phyloP scores from a whole-genome alignment of 208 protist genomes.

The Acanthamoeba lenticulata region DNA sequence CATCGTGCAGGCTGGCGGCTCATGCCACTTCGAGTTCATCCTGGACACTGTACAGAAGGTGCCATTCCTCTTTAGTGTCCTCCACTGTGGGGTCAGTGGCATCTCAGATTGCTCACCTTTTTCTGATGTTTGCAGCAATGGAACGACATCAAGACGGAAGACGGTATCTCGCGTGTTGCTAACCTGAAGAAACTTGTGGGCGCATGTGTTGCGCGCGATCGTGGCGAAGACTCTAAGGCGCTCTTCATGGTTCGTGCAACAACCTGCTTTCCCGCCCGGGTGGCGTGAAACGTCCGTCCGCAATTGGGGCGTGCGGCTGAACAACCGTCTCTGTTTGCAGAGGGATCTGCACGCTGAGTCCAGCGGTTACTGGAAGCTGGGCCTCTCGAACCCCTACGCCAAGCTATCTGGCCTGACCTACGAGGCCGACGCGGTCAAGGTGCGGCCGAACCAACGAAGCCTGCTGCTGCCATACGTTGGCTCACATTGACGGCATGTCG shows the following conservation, averaged over 20 bases:
- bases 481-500: background rate
- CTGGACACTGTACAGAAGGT: conserved; percentile 56
- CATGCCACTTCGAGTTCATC: conserved; percentile 58
- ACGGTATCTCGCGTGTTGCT: conserved; percentile 36
- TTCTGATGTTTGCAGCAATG: background rate
- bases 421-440: background rate
- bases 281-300: background rate
- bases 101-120: background rate
- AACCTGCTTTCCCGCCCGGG: background rate
- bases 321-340: background rate
- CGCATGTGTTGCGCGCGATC: conserved; percentile 6
- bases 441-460: background rate
- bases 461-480: background rate
- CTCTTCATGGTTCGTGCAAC: conserved; percentile 20
- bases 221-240: conserved; percentile 53
- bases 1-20: conserved; percentile 42
- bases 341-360: conserved; percentile 57
- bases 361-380: conserved; percentile 60
- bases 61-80: background rate
- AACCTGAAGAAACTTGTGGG: conserved; percentile 57
- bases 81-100: background rate
- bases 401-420: background rate
- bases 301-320: background rate
- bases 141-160: conserved; percentile 49
- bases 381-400: conserved; percentile 30